Percentiles rank a stretch among this genome's conserved stretches.
Conservation (phyloP, 2,329 filamentous ascomycete species). For the Aspergillus uvarum region DNA sequence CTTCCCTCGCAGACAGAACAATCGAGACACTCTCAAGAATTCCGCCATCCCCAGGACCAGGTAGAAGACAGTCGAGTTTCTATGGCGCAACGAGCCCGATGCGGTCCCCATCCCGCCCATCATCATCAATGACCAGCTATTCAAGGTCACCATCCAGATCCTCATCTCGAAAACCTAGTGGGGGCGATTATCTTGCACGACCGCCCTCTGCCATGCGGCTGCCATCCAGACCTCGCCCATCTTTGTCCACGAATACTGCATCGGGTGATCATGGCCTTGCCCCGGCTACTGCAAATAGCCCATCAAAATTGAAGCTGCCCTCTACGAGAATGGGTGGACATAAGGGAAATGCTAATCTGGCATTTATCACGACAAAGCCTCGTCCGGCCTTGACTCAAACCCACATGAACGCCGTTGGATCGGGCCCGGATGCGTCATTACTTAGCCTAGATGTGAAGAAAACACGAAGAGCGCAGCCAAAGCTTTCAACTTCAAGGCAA, state of each 20-base stretch:
- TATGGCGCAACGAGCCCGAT: conserved; percentile 65
- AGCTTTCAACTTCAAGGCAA: conserved; percentile 30
- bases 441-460: conserved; percentile 42
- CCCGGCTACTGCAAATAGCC: conserved; percentile 19
- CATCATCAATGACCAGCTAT: conserved; percentile 57
- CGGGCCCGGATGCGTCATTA: conserved; percentile 29
- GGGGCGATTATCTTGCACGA: conserved; percentile 51
- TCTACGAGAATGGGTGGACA: conserved; percentile 22
- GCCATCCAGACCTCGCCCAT: conserved; percentile 34
- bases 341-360: conserved; percentile 47
- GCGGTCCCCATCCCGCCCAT: conserved; percentile 62
- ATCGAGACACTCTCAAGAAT: conserved; percentile 79
- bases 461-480: conserved; percentile 36
- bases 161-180: conserved; percentile 52
- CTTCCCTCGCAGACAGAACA: conserved; percentile 71
- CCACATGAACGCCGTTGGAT: conserved; percentile 55
- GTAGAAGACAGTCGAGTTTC: conserved; percentile 68
- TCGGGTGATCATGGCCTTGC: conserved; percentile 17
- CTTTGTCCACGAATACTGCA: conserved; percentile 23
- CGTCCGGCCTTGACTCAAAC: conserved; percentile 56
- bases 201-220: conserved; percentile 33
- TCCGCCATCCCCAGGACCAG: conserved; percentile 72
- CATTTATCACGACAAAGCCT: conserved; percentile 49
- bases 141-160: conserved; percentile 43
- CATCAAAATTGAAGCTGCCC: conserved; percentile 25